A percentile compares a stretch with the other conserved stretches of the same genome.
Evolutionary conservation across 768 basidiomycete species (phyloP).

Genomic region (Amanita brunnescens): DNA sequence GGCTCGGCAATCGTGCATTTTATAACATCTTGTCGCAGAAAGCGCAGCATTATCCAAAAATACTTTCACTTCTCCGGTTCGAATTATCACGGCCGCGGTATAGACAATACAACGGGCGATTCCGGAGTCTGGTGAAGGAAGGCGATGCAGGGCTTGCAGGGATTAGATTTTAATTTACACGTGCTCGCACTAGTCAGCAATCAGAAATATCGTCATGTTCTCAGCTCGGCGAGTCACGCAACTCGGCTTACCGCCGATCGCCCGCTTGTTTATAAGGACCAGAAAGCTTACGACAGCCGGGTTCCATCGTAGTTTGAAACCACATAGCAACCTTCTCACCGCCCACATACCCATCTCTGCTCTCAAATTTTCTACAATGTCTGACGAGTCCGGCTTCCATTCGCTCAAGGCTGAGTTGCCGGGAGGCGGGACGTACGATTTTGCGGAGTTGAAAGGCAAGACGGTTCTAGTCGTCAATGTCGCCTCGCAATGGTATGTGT

Average conservation of each 20-base stretch:
- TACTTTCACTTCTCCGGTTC: conserved; percentile 41
- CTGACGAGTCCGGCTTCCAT: conserved; percentile 43
- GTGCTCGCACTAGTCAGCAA: no score
- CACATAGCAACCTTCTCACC: background rate
- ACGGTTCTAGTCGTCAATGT: conserved; percentile 73
- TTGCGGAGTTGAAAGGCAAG: conserved; percentile 66
- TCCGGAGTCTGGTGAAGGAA: conserved; percentile 39
- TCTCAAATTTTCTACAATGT: conserved; percentile 16
- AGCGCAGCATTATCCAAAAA: conserved; percentile 34
- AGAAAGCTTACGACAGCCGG: background rate
- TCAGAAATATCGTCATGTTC: background rate
- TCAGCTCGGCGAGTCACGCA: background rate
- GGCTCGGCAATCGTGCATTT: conserved; percentile 82
- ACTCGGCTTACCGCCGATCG: background rate
- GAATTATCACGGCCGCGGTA: conserved; percentile 42
- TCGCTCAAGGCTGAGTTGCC: conserved; percentile 61
- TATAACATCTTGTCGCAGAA: conserved; percentile 50
- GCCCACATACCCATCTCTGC: background rate
- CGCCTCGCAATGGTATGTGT: conserved; percentile 61
- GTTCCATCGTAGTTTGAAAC: background rate
- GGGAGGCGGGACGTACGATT: conserved; percentile 45
- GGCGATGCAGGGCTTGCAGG: background rate
- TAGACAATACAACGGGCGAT: conserved; percentile 33
- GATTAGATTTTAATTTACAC: background rate
- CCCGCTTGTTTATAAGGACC: background rate